These are phyloP conservation scores for Trypanosoma mega DNA, from an alignment of 208 protist genomes.

Conservation along the genomic window DNA sequence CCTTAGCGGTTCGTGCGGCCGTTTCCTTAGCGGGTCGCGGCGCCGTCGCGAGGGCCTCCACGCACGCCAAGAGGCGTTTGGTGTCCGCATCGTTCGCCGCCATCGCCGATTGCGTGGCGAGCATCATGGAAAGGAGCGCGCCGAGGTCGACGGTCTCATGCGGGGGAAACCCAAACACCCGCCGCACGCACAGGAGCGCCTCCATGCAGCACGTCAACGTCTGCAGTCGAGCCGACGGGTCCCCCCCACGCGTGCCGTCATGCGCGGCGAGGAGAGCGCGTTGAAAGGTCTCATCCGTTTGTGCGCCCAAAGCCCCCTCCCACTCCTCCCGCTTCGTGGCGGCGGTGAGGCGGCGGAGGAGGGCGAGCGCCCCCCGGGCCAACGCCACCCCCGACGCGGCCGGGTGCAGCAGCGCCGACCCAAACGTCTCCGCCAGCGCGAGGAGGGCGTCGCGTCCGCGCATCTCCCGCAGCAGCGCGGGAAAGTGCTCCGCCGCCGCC, in stretches of 20 bases:
- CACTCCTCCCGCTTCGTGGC: neutral
- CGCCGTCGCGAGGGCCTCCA: slow-evolving; percentile 13
- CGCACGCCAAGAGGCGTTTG: slow-evolving; percentile 7
- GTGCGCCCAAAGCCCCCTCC: neutral
- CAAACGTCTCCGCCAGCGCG: slow-evolving; percentile 4
- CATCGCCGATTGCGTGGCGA: slow-evolving; percentile 22
- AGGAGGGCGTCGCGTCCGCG: neutral
- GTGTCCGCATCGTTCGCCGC: neutral
- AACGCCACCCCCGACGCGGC: neutral
- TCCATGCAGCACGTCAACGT: slow-evolving; percentile 20
- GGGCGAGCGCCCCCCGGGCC: neutral
- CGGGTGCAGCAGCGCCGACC: neutral
- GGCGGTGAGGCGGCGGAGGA: neutral
- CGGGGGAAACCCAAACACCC: slow-evolving; percentile 24
- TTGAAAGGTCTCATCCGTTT: neutral
- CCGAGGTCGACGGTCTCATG: slow-evolving; percentile 30
- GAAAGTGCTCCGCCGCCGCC: neutral
- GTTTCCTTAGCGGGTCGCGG: neutral
- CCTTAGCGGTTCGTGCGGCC: neutral
- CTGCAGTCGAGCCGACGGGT: neutral
- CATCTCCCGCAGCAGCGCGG: neutral
- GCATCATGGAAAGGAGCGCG: slow-evolving; percentile 7
- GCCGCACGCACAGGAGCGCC: slow-evolving; percentile 10
- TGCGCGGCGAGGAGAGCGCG: neutral
- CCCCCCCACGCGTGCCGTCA: neutral